Base-by-base conservation (phyloP, 2,329 filamentous ascomycete genomes). In the Fusarium verticillioides region DNA sequence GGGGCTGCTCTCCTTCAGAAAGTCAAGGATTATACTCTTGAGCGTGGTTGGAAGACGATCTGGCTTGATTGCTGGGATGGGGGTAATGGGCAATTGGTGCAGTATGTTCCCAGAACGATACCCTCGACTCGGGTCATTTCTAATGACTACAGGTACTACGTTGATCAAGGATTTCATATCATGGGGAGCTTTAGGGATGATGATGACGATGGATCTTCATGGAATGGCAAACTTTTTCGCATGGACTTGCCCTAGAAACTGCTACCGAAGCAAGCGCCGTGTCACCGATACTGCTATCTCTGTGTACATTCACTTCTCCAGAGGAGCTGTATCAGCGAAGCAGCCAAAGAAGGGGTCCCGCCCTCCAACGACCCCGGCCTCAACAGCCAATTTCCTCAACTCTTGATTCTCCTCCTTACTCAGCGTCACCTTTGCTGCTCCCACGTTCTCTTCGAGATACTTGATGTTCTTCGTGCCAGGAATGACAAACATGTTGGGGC, bases 401-500 rank as follows among this genome's bases (percentile, higher is more conserved):
- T 81, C 75, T 28, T 74, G 71, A 26, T 82, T 74, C 59, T 85
- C 83, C 16, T 81, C 81, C 13, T 75, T 60, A 0, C 75, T 80
- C 52, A 85, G 54, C 50, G 61, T 62, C 11, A 85, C 75, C 7
- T 78, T 53, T 6, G 80, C 42, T 3, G 82, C 81, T 6, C 74
- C 80, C 9, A 82, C 61, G 42, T 88, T 88, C 62, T 87, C 82
- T 63, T 87, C 83, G 34, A 88, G 75, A 63, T 85, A 86, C 72
- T 82, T 82, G 42, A 85, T 78, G 60, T 78, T 85, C 78, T 84
- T 87, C 0, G 86, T 88, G 4, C 86, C 87, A 0, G 85, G 86
- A 57, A 88, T 92, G 0, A 91, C 88, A 75, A 90, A 86, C 56
- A 92, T 83, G 72, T 91, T 87, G 5, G 87, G 83, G 1, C 88